Percentiles rank a stretch among this genome's conserved stretches.
Evolutionary conservation across 768 basidiomycete genomes (phyloP).

Genomic region (Hygrocybe punicea): DNA sequence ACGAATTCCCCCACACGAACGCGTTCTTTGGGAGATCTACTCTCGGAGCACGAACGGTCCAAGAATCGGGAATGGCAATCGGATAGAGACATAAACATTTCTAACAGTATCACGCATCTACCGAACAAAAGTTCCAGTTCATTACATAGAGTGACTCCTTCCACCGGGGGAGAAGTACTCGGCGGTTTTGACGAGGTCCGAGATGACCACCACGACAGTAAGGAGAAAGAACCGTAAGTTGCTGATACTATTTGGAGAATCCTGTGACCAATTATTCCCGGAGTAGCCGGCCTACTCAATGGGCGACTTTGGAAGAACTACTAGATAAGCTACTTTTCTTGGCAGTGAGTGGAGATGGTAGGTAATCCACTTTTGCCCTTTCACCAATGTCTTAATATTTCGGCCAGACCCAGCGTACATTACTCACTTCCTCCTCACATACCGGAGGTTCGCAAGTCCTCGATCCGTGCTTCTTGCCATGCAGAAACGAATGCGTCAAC

Average conservation of each 20-base stretch:
- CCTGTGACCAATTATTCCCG: constrained; percentile 1
- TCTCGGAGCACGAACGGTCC: constrained; percentile 40
- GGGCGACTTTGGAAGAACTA: constrained; percentile 74
- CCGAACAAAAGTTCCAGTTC: not conserved
- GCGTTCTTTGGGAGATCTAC: constrained; percentile 53
- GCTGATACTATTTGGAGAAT: not conserved
- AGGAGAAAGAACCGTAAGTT: constrained; percentile 55
- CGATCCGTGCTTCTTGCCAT: constrained; percentile 78
- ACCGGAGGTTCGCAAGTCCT: constrained; percentile 77
- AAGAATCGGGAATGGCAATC: constrained; percentile 22
- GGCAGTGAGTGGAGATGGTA: constrained; percentile 82
- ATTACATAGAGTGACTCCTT: constrained; percentile 10
- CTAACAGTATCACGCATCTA: constrained; percentile 8
- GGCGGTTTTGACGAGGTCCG: constrained; percentile 22
- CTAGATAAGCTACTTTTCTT: constrained; percentile 80
- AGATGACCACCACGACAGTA: constrained; percentile 32
- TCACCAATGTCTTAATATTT: constrained; percentile 5
- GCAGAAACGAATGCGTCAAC: constrained; percentile 80
- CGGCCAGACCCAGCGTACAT: constrained; percentile 68
- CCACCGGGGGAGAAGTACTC: constrained; percentile 5
- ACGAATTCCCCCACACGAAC: constrained; percentile 51
- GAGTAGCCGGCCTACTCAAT: constrained; percentile 55
- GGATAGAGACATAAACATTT: constrained; percentile 12
- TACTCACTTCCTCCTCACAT: constrained; percentile 77
- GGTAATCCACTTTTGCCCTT: constrained; percentile 3